phyloP scores from a whole-genome alignment of 495 filamentous ascomycete genomes.

The Aspergillus ellipticus region DNA sequence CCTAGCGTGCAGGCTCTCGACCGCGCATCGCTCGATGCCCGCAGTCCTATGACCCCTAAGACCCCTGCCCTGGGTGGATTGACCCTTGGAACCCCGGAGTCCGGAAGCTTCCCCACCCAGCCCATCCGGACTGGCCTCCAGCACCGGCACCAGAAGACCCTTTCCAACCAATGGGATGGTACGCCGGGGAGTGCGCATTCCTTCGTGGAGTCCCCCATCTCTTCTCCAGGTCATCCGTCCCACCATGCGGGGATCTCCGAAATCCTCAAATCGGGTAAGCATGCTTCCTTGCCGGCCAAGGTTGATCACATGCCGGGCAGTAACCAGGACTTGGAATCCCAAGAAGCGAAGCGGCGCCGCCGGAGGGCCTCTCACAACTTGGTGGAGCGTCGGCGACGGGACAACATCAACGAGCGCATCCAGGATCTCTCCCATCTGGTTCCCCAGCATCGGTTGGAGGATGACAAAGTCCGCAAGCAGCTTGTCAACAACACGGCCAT shows the following conservation, averaged over 20 bases:
- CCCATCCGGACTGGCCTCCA: conserved; percentile 63
- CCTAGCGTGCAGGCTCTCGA: conserved; percentile 62
- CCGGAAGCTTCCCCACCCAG: conserved; percentile 67
- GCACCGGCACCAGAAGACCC: conserved; percentile 72
- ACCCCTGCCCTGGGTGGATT: conserved; percentile 58
- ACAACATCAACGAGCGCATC: conserved; percentile 98
- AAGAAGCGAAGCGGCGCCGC: conserved; percentile 88
- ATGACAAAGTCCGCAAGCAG: conserved; percentile 94
- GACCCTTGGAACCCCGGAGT: conserved; percentile 59
- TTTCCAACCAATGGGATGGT: conserved; percentile 77
- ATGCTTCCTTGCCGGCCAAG: conserved; percentile 67
- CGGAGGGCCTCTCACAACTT: conserved; percentile 93
- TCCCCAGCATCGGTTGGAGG: conserved; percentile 86
- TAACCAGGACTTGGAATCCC: conserved; percentile 58
- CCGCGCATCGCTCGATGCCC: conserved; percentile 62
- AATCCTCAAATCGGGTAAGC: conserved; percentile 64
- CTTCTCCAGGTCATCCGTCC: conserved; percentile 57
- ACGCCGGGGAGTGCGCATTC: conserved; percentile 76
- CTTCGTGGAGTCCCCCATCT: conserved; percentile 77
- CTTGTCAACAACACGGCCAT: conserved; percentile 85
- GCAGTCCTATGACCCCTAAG: conserved; percentile 79
- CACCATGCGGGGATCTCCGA: conserved; percentile 65
- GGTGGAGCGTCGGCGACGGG: conserved; percentile 87
- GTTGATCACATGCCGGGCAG: conserved; percentile 56
- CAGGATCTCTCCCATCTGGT: conserved; percentile 94